Evolutionary conservation across 164 flowering plant species (phyloP).

Genomic region (Berberis vulgaris): DNA sequence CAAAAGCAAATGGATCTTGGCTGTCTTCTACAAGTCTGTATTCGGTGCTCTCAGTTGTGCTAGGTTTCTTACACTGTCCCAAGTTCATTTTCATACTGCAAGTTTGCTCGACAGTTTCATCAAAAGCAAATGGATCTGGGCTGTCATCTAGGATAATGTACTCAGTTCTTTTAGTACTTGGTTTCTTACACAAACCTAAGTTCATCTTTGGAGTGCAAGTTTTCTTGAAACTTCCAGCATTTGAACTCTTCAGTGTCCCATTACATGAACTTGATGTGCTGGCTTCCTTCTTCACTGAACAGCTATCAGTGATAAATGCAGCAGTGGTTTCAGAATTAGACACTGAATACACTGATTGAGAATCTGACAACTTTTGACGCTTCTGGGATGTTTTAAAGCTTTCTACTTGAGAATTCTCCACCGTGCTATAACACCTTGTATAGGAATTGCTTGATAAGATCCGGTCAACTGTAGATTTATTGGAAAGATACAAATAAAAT

Average conservation of each 20-base stretch:
- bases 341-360: constrained; percentile 16
- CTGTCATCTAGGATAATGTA: too few species aligned
- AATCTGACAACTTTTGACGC: constrained; percentile 20
- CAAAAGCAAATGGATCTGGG: too few species aligned
- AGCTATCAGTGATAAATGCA: constrained; percentile 16
- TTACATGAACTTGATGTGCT: constrained; percentile 32
- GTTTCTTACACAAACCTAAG: background rate
- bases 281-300: constrained; percentile 22
- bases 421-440: constrained; percentile 20
- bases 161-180: too few species aligned
- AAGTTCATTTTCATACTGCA: too few species aligned
- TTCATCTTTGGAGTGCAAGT: constrained; percentile 24
- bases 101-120: too few species aligned
- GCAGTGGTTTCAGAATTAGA: constrained; percentile 38
- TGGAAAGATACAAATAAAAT: background rate
- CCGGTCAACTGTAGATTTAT: constrained; percentile 28
- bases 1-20: constrained; percentile 93
- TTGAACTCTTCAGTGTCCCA: constrained; percentile 26
- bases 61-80: constrained; percentile 13
- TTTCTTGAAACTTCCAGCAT: constrained; percentile 11
- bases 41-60: constrained; percentile 13
- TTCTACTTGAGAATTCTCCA: constrained; percentile 20
- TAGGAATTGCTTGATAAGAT: constrained; percentile 25
- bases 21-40: constrained; percentile 35
- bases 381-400: constrained; percentile 19